Conservation (phyloP, 1,139 yeast genomes). For the Lodderomyces beijingensis region DNA sequence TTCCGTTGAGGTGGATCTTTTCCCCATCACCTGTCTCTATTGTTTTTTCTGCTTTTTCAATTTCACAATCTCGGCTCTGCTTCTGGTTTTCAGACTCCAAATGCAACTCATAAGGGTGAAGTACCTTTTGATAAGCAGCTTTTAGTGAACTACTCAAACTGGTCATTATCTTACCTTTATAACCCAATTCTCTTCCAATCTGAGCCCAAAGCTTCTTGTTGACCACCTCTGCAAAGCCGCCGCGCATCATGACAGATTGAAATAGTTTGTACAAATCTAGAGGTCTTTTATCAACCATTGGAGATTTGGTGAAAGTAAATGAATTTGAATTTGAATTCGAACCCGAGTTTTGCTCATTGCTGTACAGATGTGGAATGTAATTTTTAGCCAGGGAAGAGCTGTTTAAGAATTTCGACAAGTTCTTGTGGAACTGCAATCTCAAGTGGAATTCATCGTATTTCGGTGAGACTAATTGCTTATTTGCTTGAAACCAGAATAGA, state of each 20-base stretch:
- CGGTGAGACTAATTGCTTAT: slow-evolving; percentile 22
- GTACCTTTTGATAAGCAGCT: slow-evolving; percentile 44
- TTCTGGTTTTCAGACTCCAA: slow-evolving; percentile 13
- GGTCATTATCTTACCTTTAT: slow-evolving; percentile 53
- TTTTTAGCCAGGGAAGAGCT: slow-evolving; percentile 1
- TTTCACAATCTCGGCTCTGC: slow-evolving; percentile 8
- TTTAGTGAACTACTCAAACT: slow-evolving; percentile 68
- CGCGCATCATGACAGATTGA: slow-evolving; percentile 49
- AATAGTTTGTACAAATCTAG: slow-evolving; percentile 52
- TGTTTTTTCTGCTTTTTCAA: neutral
- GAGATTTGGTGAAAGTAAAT: slow-evolving; percentile 23
- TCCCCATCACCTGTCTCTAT: slow-evolving; percentile 1
- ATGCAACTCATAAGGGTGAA: slow-evolving; percentile 31
- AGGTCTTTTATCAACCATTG: slow-evolving; percentile 55
- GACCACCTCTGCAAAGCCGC: slow-evolving; percentile 57
- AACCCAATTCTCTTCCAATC: slow-evolving; percentile 73
- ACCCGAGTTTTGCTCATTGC: slow-evolving; percentile 1
- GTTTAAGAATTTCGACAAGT: slow-evolving; percentile 15
- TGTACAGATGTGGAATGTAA: neutral
- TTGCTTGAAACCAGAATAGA: slow-evolving; percentile 15
- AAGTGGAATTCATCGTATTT: slow-evolving; percentile 24
- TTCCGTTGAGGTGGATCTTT: slow-evolving; percentile 7
- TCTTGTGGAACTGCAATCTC: slow-evolving; percentile 28
- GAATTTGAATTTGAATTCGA: neutral
- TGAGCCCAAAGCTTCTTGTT: slow-evolving; percentile 58